Evolutionary conservation across 495 filamentous ascomycete genomes (phyloP).

Genomic region (Corynascus novoguineensis): DNA sequence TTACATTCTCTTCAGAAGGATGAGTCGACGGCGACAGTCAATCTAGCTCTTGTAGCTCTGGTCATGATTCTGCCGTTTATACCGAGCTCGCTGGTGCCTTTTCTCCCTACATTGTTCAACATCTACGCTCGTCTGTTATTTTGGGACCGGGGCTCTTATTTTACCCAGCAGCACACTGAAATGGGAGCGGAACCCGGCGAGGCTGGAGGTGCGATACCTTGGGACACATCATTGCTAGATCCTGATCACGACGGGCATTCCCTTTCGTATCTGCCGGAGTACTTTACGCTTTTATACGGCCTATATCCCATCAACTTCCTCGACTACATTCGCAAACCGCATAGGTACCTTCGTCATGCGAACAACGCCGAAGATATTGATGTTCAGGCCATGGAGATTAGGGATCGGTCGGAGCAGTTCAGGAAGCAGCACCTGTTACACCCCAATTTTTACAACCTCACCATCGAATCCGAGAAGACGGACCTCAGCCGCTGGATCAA

Average conservation of each 20-base stretch:
- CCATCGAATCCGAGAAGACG: constrained; percentile 63
- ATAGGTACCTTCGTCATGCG: constrained; percentile 60
- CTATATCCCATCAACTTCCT: constrained; percentile 76
- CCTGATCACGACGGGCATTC: constrained; percentile 54
- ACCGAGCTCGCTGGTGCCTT: constrained; percentile 55
- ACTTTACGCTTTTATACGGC: constrained; percentile 76
- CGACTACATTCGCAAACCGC: constrained; percentile 69
- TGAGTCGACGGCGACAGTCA: constrained; percentile 62
- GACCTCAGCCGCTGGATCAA: constrained; percentile 67
- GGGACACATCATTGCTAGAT: constrained; percentile 56
- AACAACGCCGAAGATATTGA: constrained; percentile 63
- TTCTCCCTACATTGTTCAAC: constrained; percentile 64
- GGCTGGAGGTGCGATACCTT: constrained; percentile 30
- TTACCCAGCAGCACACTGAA: constrained; percentile 26
- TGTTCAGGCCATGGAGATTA: constrained; percentile 64
- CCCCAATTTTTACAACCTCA: constrained; percentile 66
- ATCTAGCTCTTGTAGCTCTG: constrained; percentile 58
- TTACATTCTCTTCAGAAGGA: constrained; percentile 65
- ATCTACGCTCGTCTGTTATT: constrained; percentile 69
- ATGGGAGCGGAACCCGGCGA: constrained; percentile 30
- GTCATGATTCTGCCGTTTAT: constrained; percentile 75
- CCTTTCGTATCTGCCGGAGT: constrained; percentile 63
- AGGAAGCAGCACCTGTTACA: constrained; percentile 62
- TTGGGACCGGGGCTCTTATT: constrained; percentile 55
- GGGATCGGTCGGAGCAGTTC: constrained; percentile 60